A percentile compares a stretch with the other conserved stretches of the same genome.
Evolutionary conservation across 1,284 basidiomycete genomes (phyloP).

Genomic region (Coniferiporia weirii): DNA sequence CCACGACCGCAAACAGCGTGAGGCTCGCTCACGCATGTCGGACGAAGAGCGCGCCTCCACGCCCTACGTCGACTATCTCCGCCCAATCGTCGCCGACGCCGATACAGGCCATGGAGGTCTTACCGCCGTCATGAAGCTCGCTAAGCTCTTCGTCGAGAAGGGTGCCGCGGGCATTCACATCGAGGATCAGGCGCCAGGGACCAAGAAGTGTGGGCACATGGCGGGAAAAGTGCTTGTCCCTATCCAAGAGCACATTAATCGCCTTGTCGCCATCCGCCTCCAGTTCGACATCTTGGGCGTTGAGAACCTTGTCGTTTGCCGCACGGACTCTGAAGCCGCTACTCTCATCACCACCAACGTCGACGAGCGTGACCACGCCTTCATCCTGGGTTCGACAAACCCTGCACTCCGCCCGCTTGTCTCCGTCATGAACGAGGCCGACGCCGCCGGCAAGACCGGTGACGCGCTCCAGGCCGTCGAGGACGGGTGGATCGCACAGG

Average conservation of each 20-base stretch:
- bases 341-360: conserved; percentile 97
- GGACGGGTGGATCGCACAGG: conserved; percentile 78
- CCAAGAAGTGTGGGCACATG: conserved; percentile 71
- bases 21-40: conserved; percentile 68
- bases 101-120: conserved; percentile 65
- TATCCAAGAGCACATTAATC: conserved; percentile 75
- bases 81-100: conserved; percentile 65
- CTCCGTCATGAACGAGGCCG: conserved; percentile 80
- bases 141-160: conserved; percentile 77
- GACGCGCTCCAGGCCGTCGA: conserved; percentile 82
- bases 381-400: conserved; percentile 93
- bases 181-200: conserved; percentile 75
- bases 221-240: conserved; percentile 63
- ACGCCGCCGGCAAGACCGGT: conserved; percentile 75
- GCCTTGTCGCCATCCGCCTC: conserved; percentile 70
- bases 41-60: conserved; percentile 68
- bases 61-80: conserved; percentile 57
- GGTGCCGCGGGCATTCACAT: conserved; percentile 72
- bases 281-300: conserved; percentile 82
- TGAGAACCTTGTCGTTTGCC: conserved; percentile 69
- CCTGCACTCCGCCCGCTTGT: conserved; percentile 64
- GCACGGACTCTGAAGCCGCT: conserved; percentile 85
- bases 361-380: conserved; percentile 93
- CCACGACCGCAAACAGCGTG: conserved; percentile 84
- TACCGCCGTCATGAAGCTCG: conserved; percentile 64